phyloP scores from a whole-genome alignment of 164 flowering plant genomes.

The Magnolia officinalis region DNA sequence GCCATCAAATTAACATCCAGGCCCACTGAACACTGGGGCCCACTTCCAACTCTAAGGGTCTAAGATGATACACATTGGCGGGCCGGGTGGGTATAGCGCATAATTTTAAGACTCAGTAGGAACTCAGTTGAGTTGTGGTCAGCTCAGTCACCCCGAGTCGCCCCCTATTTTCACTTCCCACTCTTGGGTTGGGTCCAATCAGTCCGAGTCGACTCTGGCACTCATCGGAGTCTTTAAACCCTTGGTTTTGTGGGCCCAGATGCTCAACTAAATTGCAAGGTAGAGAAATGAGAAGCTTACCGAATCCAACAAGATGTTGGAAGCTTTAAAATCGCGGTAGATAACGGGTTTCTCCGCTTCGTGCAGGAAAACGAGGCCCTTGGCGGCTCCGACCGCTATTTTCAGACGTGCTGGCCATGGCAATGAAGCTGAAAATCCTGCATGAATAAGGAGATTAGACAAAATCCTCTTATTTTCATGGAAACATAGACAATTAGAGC shows the following conservation, averaged over 20 bases:
- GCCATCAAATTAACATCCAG: too few relatives aligned
- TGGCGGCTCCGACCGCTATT: slow-evolving; percentile 83
- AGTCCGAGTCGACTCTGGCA: neutral
- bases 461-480: neutral
- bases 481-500: neutral
- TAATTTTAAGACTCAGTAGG: too few relatives aligned
- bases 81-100: too few relatives aligned
- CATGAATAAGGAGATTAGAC: slow-evolving; percentile 5
- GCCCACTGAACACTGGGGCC: too few relatives aligned
- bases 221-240: too few relatives aligned
- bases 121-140: too few relatives aligned
- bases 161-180: too few relatives aligned
- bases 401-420: slow-evolving; percentile 83
- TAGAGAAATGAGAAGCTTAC: slow-evolving; percentile 32
- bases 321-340: slow-evolving; percentile 80
- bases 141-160: too few relatives aligned
- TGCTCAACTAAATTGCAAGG: too few relatives aligned
- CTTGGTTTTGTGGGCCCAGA: neutral
- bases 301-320: slow-evolving; percentile 71
- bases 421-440: slow-evolving; percentile 56
- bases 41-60: too few relatives aligned
- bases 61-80: too few relatives aligned
- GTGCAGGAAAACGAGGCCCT: slow-evolving; percentile 82
- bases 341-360: slow-evolving; percentile 73
- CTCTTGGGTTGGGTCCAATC: too few relatives aligned